Percentiles rank a stretch among this genome's conserved stretches.
Conservation (phyloP, 2,329 filamentous ascomycete genomes). For the Penicillium sp. region DNA sequence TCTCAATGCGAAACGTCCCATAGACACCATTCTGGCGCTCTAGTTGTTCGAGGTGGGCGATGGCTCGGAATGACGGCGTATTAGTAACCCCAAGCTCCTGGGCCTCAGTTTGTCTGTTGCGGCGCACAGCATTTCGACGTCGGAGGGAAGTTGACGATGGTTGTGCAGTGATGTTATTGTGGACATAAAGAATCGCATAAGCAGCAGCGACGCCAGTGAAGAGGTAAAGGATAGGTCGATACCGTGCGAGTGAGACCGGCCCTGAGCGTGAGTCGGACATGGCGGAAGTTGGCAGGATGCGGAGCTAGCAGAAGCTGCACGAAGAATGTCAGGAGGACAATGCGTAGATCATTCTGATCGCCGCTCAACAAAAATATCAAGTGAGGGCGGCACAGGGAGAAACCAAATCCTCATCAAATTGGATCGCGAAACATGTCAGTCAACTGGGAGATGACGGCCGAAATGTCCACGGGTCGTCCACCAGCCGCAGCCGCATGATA, state of each 20-base stretch:
- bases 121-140: slow-evolving; percentile 41
- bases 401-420: neutral
- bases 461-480: slow-evolving; percentile 1
- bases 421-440: neutral
- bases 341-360: slow-evolving; percentile 16
- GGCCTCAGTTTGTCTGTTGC: slow-evolving; percentile 30
- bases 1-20: slow-evolving; percentile 43
- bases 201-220: slow-evolving; percentile 42
- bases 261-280: slow-evolving; percentile 34
- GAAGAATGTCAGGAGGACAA: slow-evolving; percentile 11
- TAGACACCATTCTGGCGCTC: slow-evolving; percentile 43
- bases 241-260: slow-evolving; percentile 36
- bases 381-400: neutral
- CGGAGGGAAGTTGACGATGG: slow-evolving; percentile 32
- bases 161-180: slow-evolving; percentile 31
- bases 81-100: slow-evolving; percentile 25
- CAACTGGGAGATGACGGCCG: slow-evolving; percentile 1
- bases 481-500: neutral
- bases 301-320: slow-evolving; percentile 17
- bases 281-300: slow-evolving; percentile 22
- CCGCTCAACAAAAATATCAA: neutral
- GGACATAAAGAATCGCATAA: slow-evolving; percentile 42
- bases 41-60: slow-evolving; percentile 39
- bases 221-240: slow-evolving; percentile 42
- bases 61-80: slow-evolving; percentile 38